Conservation (phyloP, 352 stramenopile genomes). For the Globisporangium perplexum region DNA sequence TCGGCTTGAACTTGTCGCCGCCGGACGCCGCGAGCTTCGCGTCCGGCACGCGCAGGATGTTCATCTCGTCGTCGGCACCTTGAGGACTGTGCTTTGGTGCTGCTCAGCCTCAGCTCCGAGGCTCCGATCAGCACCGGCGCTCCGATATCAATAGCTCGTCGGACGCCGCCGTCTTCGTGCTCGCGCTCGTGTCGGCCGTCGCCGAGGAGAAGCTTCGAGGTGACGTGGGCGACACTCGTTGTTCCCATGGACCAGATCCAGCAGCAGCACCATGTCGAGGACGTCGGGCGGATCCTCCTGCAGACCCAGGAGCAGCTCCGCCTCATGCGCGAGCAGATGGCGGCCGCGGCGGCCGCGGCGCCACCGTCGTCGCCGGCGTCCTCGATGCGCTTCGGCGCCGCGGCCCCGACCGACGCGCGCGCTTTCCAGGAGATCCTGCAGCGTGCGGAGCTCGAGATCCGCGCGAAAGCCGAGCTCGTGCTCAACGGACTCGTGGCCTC, state of each 20-base stretch:
- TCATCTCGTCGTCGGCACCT: too few relatives aligned
- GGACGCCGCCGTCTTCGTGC: too few relatives aligned
- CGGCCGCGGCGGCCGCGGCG: constrained; percentile 24
- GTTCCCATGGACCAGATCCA: constrained; percentile 82
- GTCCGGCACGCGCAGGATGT: constrained; percentile 51
- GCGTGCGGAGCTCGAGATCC: constrained; percentile 59
- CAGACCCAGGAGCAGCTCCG: constrained; percentile 80
- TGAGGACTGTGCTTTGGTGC: too few relatives aligned
- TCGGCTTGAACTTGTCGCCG: constrained; percentile 41
- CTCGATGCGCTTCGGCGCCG: constrained; percentile 14
- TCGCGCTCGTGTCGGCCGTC: too few relatives aligned
- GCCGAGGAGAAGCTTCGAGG: neutral
- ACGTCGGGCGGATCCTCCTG: constrained; percentile 74
- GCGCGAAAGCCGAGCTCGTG: constrained; percentile 77
- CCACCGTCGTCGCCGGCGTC: constrained; percentile 22
- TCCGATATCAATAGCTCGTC: neutral
- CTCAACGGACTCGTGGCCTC: constrained; percentile 60
- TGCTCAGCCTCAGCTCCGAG: too few relatives aligned
- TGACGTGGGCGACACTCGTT: too few relatives aligned
- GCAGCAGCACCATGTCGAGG: constrained; percentile 77
- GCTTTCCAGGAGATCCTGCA: constrained; percentile 70
- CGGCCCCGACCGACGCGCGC: constrained; percentile 26
- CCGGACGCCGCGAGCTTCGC: constrained; percentile 13
- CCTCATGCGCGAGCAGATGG: constrained; percentile 68
- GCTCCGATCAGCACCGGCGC: too few relatives aligned